Conservation (phyloP, 225 moss, liverwort and hornwort genomes). For the Pseudisothecium myosuroides region DNA sequence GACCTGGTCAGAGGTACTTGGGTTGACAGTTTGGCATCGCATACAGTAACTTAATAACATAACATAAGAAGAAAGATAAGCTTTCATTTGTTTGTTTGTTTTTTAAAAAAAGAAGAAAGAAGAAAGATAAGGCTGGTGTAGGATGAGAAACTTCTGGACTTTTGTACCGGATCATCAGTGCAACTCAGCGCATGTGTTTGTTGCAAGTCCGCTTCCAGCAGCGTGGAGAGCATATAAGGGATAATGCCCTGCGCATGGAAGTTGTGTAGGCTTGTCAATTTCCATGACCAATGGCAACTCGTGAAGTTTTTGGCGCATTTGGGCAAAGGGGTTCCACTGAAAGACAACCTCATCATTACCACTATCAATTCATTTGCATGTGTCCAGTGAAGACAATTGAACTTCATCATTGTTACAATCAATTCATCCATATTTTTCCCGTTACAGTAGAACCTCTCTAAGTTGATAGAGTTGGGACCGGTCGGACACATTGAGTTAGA, state of each 20-base stretch:
- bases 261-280: background rate
- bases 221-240: background rate
- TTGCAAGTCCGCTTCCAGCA: too few species aligned
- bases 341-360: background rate
- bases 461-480: too few species aligned
- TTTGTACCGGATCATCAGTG: background rate
- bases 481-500: too few species aligned
- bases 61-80: too few species aligned
- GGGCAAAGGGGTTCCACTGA: background rate
- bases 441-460: too few species aligned
- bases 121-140: background rate
- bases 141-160: background rate
- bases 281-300: background rate
- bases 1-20: background rate
- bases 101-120: too few species aligned
- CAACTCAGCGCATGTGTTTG: rapidly evolving
- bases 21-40: background rate
- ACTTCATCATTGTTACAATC: background rate
- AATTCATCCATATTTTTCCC: background rate
- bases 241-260: background rate
- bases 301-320: rapidly evolving
- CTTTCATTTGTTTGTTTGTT: too few species aligned
- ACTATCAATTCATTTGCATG: background rate
- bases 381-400: background rate
- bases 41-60: too few species aligned